Base-by-base conservation (phyloP, 139 green algal genomes). In the Coelastrella sp. region DNA sequence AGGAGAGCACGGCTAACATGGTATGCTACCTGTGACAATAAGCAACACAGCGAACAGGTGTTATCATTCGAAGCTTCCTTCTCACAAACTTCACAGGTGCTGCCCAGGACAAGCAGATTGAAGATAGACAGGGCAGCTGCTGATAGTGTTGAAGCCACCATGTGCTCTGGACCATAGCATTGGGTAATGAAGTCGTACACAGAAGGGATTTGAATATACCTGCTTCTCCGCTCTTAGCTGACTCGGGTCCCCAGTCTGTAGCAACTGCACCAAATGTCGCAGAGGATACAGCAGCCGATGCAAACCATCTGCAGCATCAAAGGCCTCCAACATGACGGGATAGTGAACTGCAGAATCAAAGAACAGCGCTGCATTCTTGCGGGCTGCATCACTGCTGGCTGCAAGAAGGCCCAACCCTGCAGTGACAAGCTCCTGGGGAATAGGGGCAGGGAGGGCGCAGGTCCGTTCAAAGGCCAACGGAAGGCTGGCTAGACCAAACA, bases 391-490 rank as follows among this genome's bases (percentile, higher is more conserved):
- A n/a, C 84, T 85, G 17, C 87, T 76, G 40, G 87, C 90, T 53
- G 71, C 53, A 11, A 95, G 74, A 9, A 96, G 81, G 13, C 34
- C 19, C 19, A 96, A 81, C 0, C 80, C 90, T 0, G 80, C 51
- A 7, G 38, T 40, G 2, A 91, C 68, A 25, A 94, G 62, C 19
- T 86, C 57, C 2, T n/a, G 15, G 0, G 77, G 40, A 4, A 86
- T 59, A 3, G 73, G 79, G 9, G 71, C 5, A 0, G 85, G 85
- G 23, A 91, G 86, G 64, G 86, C 76, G 35, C 91, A 91, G 13
- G 94, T 85, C 2, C 90, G 88, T 84, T 96, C 93, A 79, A 96
- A 94, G 5, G 95, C 93, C 15, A 89, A 73, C 0, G 91, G 88
- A 15, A 86, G 59, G 32, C 76, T 71, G 3, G 85, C 83, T 41